These are phyloP conservation scores for Neurospora sp. DNA, from an alignment of 2,329 filamentous ascomycete genomes.

Conservation along the genomic window DNA sequence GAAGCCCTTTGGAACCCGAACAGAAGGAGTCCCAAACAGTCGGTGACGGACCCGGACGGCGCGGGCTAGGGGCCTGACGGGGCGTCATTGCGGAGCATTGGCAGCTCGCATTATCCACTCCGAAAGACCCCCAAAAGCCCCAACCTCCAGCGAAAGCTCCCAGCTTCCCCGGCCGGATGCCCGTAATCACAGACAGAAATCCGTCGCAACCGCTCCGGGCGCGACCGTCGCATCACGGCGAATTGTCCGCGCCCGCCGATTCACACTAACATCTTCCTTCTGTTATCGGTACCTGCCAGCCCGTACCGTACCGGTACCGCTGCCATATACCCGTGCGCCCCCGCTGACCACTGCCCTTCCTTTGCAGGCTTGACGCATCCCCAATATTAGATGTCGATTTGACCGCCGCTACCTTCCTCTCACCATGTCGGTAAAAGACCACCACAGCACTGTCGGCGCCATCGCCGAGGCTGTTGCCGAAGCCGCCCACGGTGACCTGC, in stretches of 20 bases:
- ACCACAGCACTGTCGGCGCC: slow-evolving; percentile 22
- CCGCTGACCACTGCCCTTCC: background rate
- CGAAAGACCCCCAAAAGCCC: background rate
- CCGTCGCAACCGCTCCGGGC: background rate
- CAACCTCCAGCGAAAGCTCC: background rate
- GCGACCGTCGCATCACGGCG: background rate
- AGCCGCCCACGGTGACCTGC: slow-evolving; percentile 35
- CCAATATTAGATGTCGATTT: slow-evolving; percentile 20
- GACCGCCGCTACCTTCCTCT: slow-evolving; percentile 37
- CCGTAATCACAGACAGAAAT: background rate
- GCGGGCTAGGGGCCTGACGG: background rate
- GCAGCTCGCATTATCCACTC: background rate
- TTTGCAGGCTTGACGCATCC: background rate
- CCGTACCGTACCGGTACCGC: background rate
- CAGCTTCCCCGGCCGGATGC: background rate
- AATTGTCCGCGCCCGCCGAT: background rate
- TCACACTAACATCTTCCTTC: background rate
- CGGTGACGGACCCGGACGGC: background rate
- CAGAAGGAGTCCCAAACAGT: background rate
- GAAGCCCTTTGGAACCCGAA: background rate
- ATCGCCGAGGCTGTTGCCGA: slow-evolving; percentile 26
- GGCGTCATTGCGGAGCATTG: background rate
- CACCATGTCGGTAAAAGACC: slow-evolving; percentile 27
- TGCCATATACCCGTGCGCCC: background rate
- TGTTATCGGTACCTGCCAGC: background rate